Evolutionary conservation across 306 rosid genomes (phyloP), one percentile per base, ranked within the genome.

Genomic region (Lablab purpureus): DNA sequence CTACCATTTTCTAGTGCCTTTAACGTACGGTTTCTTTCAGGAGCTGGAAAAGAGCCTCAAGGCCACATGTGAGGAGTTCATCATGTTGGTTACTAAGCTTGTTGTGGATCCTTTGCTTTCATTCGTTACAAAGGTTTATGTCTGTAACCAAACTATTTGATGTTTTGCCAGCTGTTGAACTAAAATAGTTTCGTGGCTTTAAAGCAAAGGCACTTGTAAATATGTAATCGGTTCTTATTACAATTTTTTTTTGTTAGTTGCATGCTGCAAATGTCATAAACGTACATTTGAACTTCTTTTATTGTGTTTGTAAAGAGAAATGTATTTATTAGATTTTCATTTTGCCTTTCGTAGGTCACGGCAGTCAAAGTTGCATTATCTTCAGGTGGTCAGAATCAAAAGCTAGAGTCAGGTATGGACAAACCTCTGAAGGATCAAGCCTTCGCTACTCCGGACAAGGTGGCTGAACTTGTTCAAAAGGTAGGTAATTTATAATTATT

Each of bases 21-120:
- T 41, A 23, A 63, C 67, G 54, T 78, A 47, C 72, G 28, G 77
- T 76, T 83, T 75, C 69, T 79, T 86, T 84, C 92, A 95, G 99
- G 99, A 93, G 50, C 90, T 95, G 68, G 99, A 95, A 78, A 95
- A 93, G 83, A 95, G 89, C 91, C 91, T 95, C 46, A 95, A 95
- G 86, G 89, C 90, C 82, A 95, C 99, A 27, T 93, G 99, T 74
- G 99, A 95, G 87, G 98, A 95, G 85, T 95, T 93, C 85, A 93
- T 95, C 49, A 95, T 95, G 99, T 88, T 96, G 15, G 94, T 95
- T 80, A 95, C 99, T 51, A 95, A 95, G 93, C 89, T 87, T 50
- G 97, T 95, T 79, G 99, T 95, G 86, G 99, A 95, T 85, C 98
- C 99, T 69, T 87, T 95, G 88, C 99, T 95, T 79, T 95, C 98